phyloP scores from a whole-genome alignment of 208 protist species.

The Sergeia podlipaevii region DNA sequence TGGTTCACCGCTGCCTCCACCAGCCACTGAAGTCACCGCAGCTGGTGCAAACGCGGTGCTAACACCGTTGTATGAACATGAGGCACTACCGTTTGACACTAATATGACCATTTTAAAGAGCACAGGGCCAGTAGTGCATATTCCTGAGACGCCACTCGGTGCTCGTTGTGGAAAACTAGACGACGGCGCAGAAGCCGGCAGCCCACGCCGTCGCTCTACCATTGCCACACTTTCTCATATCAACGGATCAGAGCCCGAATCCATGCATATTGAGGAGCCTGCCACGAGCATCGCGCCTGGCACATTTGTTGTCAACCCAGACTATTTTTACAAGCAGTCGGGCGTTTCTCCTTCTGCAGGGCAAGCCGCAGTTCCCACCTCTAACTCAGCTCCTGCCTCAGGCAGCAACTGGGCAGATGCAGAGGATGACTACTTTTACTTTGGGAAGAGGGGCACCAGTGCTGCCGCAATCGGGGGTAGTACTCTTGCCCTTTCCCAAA shows the following conservation, averaged over 20 bases:
- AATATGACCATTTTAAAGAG: too few species aligned
- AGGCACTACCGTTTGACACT: too few species aligned
- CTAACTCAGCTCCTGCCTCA: not conserved
- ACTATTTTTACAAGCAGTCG: conserved; percentile 22
- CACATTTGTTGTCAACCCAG: conserved; percentile 47
- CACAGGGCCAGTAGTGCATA: too few species aligned
- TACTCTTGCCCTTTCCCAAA: not conserved
- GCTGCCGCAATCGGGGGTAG: not conserved
- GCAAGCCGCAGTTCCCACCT: conserved; percentile 9
- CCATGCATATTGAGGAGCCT: conserved; percentile 6
- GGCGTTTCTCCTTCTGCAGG: not conserved
- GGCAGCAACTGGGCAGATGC: conserved; percentile 28
- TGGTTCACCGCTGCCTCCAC: too few species aligned
- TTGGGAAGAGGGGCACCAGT: conserved; percentile 24
- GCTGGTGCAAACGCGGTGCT: too few species aligned
- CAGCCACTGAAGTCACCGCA: too few species aligned
- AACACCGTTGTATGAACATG: too few species aligned
- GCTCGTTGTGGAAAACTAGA: too few species aligned
- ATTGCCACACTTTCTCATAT: conserved; percentile 28
- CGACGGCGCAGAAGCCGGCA: too few species aligned
- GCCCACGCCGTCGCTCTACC: conserved; percentile 14
- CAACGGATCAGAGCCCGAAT: not conserved
- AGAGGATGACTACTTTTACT: conserved; percentile 86
- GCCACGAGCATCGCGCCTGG: conserved; percentile 46
- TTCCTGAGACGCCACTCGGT: too few species aligned